A percentile compares a stretch with the other conserved stretches of the same genome.
phyloP scores from a whole-genome alignment of 1,284 basidiomycete species.

The Cutaneotrichosporon cutaneum region DNA sequence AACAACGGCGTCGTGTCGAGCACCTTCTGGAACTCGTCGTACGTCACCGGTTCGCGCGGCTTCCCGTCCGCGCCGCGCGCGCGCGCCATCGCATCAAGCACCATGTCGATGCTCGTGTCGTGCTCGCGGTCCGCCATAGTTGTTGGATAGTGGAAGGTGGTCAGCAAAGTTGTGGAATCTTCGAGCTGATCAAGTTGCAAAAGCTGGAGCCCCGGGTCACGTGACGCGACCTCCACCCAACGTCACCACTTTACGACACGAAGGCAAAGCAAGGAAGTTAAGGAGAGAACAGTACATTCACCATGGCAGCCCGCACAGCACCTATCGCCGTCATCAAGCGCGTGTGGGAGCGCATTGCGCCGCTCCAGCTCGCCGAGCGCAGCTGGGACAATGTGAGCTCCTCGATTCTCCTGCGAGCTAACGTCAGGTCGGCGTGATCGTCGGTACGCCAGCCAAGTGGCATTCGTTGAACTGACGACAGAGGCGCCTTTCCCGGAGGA shows the following conservation, averaged over 20 bases:
- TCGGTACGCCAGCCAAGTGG: slow-evolving; percentile 62
- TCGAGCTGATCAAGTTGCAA: background rate
- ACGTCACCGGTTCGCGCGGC: slow-evolving; percentile 27
- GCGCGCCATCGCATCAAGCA: slow-evolving; percentile 26
- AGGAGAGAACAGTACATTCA: no score
- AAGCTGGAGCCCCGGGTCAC: background rate
- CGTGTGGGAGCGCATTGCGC: slow-evolving; percentile 67
- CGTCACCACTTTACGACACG: no score
- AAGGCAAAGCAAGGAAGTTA: no score
- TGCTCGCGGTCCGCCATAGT: slow-evolving; percentile 12
- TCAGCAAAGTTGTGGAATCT: background rate
- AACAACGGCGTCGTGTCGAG: slow-evolving; percentile 68
- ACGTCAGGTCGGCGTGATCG: slow-evolving; percentile 71
- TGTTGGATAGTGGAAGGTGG: background rate
- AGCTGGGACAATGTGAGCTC: slow-evolving; percentile 83
- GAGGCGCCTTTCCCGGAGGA: slow-evolving; percentile 68
- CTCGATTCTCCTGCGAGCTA: slow-evolving; percentile 9
- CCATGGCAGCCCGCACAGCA: slow-evolving; percentile 17
- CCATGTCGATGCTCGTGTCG: slow-evolving; percentile 23
- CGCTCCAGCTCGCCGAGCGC: slow-evolving; percentile 71
- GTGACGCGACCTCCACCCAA: background rate
- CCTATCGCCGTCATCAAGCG: slow-evolving; percentile 46
- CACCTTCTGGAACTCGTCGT: slow-evolving; percentile 39
- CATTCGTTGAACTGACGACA: slow-evolving; percentile 36
- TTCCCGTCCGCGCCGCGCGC: slow-evolving; percentile 18